phyloP scores from a whole-genome alignment of 352 stramenopile species.

The Nothophytophthora sp. region DNA sequence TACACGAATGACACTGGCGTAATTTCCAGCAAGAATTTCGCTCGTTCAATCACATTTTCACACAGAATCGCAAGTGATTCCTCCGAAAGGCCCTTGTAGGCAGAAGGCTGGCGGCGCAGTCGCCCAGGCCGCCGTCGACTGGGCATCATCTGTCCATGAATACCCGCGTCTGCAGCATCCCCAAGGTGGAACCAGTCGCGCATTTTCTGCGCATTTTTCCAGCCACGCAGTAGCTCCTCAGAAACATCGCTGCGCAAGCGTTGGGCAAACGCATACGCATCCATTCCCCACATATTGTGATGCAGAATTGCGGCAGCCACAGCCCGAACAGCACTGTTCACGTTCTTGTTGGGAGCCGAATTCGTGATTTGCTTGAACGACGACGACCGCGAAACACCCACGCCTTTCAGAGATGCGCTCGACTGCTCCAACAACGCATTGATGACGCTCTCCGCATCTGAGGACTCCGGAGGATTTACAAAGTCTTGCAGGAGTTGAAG shows the following conservation, averaged over 20 bases:
- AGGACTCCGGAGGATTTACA: slow-evolving; percentile 33
- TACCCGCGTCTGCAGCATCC: slow-evolving; percentile 62
- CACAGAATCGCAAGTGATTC: slow-evolving; percentile 70
- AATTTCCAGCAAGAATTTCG: slow-evolving; percentile 72
- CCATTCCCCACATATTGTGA: slow-evolving; percentile 89
- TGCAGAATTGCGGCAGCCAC: slow-evolving; percentile 81
- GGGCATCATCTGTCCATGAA: slow-evolving; percentile 34
- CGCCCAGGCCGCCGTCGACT: slow-evolving; percentile 32
- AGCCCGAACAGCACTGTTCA: slow-evolving; percentile 68
- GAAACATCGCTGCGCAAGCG: slow-evolving; percentile 61
- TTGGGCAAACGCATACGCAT: slow-evolving; percentile 71
- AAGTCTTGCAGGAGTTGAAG: slow-evolving; percentile 65
- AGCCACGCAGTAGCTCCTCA: slow-evolving; percentile 64
- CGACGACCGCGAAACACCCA: slow-evolving; percentile 22
- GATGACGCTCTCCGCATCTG: slow-evolving; percentile 46
- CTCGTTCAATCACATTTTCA: slow-evolving; percentile 70
- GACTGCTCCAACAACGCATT: slow-evolving; percentile 39
- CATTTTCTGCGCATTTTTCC: slow-evolving; percentile 90
- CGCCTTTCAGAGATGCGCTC: slow-evolving; percentile 9
- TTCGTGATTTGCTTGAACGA: slow-evolving; percentile 45
- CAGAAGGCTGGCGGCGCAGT: slow-evolving; percentile 68
- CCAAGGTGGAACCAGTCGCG: slow-evolving; percentile 85
- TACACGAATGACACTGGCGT: slow-evolving; percentile 78
- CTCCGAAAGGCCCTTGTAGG: slow-evolving; percentile 76
- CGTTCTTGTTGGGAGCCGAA: slow-evolving; percentile 29